These are phyloP conservation scores for Aspergillus sergii DNA, from an alignment of 2,329 filamentous ascomycete genomes.

Conservation along the genomic window DNA sequence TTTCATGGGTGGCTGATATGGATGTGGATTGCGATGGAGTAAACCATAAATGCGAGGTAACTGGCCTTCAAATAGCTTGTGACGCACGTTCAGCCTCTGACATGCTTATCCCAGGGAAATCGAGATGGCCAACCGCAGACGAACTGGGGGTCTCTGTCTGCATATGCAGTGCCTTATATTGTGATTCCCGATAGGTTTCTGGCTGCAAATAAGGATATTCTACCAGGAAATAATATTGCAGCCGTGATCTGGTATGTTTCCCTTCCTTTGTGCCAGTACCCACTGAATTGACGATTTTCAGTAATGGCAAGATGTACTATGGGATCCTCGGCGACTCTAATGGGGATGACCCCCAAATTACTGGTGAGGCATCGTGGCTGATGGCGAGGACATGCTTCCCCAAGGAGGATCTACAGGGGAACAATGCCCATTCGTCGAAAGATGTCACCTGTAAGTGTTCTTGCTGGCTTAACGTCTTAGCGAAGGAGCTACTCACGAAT, in stretches of 20 bases:
- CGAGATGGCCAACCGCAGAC: constrained; percentile 28
- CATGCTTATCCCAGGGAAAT: constrained; percentile 25
- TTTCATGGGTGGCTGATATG: constrained; percentile 35
- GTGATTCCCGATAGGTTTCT: constrained; percentile 35
- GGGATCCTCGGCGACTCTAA: constrained; percentile 37
- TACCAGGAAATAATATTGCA: constrained; percentile 33
- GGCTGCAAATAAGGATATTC: constrained; percentile 16
- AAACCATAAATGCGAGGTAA: constrained; percentile 30
- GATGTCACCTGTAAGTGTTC: constrained; percentile 34
- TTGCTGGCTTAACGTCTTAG: not conserved
- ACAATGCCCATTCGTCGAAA: constrained; percentile 23
- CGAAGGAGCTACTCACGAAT: not conserved
- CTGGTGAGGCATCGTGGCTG: constrained; percentile 38
- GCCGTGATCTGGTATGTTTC: constrained; percentile 32
- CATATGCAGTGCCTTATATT: constrained; percentile 35
- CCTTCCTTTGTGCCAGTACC: not conserved
- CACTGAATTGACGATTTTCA: constrained; percentile 7
- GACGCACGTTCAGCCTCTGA: not conserved
- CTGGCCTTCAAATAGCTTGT: not conserved
- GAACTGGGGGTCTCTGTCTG: constrained; percentile 33
- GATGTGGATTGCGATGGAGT: constrained; percentile 38
- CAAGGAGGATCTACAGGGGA: constrained; percentile 29
- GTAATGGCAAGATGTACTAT: constrained; percentile 37
- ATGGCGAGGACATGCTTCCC: constrained; percentile 38
- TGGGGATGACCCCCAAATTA: constrained; percentile 31